These are phyloP conservation scores for Sindora glabra DNA, from an alignment of 306 rosid genomes.

Conservation along the genomic window DNA sequence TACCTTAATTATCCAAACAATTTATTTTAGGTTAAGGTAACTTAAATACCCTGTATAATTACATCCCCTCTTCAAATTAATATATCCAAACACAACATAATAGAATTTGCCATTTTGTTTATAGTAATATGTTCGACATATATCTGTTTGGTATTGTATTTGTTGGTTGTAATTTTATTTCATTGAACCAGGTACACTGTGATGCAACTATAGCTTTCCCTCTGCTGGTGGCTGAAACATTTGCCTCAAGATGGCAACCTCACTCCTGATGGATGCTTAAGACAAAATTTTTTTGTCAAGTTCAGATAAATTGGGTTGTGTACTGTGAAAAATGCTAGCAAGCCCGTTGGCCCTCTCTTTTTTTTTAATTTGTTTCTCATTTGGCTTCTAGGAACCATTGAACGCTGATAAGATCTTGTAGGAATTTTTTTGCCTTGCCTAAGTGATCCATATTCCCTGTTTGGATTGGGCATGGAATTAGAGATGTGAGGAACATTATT, in stretches of 20 bases:
- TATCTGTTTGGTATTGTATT: too few species aligned
- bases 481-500: background rate
- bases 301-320: background rate
- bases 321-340: background rate
- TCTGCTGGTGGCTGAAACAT: constrained; percentile 68
- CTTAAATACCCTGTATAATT: too few species aligned
- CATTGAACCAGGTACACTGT: constrained; percentile 63
- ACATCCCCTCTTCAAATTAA: too few species aligned
- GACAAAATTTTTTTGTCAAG: background rate
- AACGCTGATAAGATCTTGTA: background rate
- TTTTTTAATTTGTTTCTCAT: background rate
- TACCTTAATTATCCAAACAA: too few species aligned
- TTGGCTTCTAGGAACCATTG: background rate
- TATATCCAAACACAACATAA: too few species aligned
- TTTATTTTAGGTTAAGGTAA: too few species aligned
- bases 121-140: too few species aligned
- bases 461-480: background rate
- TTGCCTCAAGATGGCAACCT: constrained; percentile 40
- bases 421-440: background rate
- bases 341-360: background rate
- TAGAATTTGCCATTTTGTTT: too few species aligned
- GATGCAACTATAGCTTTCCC: constrained; percentile 88
- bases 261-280: background rate
- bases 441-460: background rate
- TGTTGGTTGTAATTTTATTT: background rate